Conservation (phyloP, 176 grass and related monocot genomes). For the Triticum monococcum region DNA sequence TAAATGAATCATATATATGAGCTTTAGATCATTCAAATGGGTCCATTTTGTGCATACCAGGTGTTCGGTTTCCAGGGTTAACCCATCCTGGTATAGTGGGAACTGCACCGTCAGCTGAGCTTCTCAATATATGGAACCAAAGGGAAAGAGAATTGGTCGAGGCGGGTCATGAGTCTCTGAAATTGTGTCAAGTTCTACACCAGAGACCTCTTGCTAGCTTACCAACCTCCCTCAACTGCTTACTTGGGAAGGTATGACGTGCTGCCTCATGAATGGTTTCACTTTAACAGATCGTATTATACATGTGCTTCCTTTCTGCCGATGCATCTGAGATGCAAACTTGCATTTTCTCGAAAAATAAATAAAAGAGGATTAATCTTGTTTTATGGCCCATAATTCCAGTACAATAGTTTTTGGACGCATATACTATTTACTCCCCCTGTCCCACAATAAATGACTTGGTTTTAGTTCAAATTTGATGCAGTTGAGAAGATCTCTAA, state of each 20-base stretch:
- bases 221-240: constrained; percentile 61
- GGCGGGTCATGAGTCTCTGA: constrained; percentile 40
- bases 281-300: too few species aligned
- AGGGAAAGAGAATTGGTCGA: constrained; percentile 77
- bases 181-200: constrained; percentile 80
- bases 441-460: too few species aligned
- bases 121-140: constrained; percentile 84
- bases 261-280: constrained; percentile 12
- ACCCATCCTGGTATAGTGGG: constrained; percentile 87
- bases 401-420: not conserved
- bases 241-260: constrained; percentile 74
- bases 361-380: not conserved
- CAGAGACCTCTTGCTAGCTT: constrained; percentile 78
- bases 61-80: constrained; percentile 84
- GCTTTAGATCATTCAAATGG: not conserved
- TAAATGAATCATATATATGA: not conserved
- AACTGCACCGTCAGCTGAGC: constrained; percentile 79
- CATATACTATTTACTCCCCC: too few species aligned
- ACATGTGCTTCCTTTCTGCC: too few species aligned
- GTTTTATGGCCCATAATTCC: not conserved
- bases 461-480: too few species aligned
- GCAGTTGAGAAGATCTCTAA: not conserved
- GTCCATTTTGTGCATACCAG: constrained; percentile 30
- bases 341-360: too few species aligned
- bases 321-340: too few species aligned